A percentile compares a stretch with the other conserved stretches of the same genome.
phyloP scores from a whole-genome alignment of 306 rosid species.

The Morella rubra region DNA sequence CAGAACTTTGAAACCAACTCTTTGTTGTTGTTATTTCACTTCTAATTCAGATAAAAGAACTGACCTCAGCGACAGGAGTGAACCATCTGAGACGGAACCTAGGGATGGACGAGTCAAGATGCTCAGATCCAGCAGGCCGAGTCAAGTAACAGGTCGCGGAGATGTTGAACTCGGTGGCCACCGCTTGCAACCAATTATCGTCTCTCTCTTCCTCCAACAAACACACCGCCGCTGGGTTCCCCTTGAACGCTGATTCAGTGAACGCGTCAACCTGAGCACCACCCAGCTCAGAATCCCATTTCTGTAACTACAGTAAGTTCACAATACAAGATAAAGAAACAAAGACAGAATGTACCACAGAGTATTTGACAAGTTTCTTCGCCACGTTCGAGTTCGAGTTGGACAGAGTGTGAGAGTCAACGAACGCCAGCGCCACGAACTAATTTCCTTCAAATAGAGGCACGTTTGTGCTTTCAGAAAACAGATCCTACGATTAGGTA shows the following conservation, averaged over 20 bases:
- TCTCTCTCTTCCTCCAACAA: conserved; percentile 59
- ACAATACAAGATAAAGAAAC: not conserved
- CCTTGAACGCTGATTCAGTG: conserved; percentile 64
- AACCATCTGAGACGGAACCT: conserved; percentile 79
- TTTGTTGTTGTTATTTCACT: not conserved
- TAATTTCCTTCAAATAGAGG: not conserved
- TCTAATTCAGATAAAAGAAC: not conserved
- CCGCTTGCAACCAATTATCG: conserved; percentile 52
- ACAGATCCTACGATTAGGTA: too few relatives aligned
- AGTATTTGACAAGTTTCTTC: conserved; percentile 47
- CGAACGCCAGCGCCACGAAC: not conserved
- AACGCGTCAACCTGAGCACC: conserved; percentile 62
- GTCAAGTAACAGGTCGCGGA: conserved; percentile 48
- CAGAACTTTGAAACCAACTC: not conserved
- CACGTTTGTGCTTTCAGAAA: not conserved
- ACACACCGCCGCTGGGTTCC: conserved; percentile 79
- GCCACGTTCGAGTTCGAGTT: conserved; percentile 34
- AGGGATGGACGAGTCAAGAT: conserved; percentile 33
- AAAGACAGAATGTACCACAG: conserved; percentile 40
- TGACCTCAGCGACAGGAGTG: conserved; percentile 67
- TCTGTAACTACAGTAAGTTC: not conserved
- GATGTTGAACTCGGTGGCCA: conserved; percentile 63
- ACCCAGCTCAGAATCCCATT: conserved; percentile 6
- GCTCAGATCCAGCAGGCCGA: conserved; percentile 27
- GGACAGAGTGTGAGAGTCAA: not conserved